Conservation (phyloP, 441 rosid species). For the Melastoma candidum region DNA sequence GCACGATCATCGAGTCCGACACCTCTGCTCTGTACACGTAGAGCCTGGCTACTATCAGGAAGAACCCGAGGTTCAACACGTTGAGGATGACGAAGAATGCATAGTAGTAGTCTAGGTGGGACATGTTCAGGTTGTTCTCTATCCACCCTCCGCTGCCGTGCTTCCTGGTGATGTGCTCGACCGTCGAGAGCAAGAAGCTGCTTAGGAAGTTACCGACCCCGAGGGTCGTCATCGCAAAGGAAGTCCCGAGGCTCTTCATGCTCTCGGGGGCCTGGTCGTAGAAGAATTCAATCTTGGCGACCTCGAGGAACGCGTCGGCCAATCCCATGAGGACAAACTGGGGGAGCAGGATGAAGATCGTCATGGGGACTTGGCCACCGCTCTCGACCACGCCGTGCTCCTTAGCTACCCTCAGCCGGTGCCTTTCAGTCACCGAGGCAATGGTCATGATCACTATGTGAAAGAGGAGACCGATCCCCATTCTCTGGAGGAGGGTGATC, state of each 20-base stretch:
- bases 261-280: constrained; percentile 91
- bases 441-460: constrained; percentile 56
- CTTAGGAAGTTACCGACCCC: constrained; percentile 70
- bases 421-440: constrained; percentile 46
- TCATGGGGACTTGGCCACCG: constrained; percentile 42
- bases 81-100: constrained; percentile 59
- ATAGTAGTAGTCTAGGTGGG: constrained; percentile 77
- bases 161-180: constrained; percentile 40
- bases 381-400: constrained; percentile 41
- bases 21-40: constrained; percentile 79
- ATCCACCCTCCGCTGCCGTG: constrained; percentile 66
- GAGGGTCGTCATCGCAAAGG: constrained; percentile 42
- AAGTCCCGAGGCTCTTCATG: constrained; percentile 90
- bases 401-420: constrained; percentile 45
- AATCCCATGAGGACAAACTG: constrained; percentile 76
- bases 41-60: constrained; percentile 46
- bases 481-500: constrained; percentile 69
- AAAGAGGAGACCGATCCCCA: constrained; percentile 60
- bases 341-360: constrained; percentile 68
- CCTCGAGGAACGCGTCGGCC: constrained; percentile 75
- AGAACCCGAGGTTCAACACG: constrained; percentile 51
- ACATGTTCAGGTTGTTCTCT: constrained; percentile 65
- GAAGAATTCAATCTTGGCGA: constrained; percentile 79
- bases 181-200: constrained; percentile 59
- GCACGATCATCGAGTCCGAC: constrained; percentile 49